phyloP scores from a whole-genome alignment of 2,329 filamentous ascomycete species.

The Hymenoscyphus scutula region DNA sequence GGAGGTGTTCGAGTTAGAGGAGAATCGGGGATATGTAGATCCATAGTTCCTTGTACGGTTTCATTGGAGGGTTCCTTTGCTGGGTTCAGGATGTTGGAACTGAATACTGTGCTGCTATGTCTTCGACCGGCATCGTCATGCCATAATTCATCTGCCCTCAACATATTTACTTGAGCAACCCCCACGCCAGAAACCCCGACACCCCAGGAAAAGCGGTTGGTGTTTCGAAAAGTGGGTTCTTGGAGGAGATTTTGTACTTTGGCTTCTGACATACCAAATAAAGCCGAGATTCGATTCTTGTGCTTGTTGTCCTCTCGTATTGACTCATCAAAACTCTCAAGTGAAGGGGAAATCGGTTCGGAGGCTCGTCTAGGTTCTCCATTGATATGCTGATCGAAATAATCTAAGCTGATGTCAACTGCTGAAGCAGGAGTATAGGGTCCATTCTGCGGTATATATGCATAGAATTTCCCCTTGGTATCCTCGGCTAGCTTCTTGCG shows the following conservation, averaged over 20 bases:
- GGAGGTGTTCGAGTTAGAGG: not conserved
- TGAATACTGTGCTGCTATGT: not conserved
- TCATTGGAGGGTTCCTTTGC: not conserved
- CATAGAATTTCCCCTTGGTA: conserved; percentile 46
- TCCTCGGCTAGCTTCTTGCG: conserved; percentile 52
- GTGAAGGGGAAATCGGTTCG: not conserved
- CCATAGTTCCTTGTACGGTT: not conserved
- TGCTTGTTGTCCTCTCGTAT: not conserved
- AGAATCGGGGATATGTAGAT: not conserved
- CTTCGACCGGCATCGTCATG: not conserved
- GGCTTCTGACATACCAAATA: conserved; percentile 18
- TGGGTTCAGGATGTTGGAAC: not conserved
- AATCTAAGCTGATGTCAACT: not conserved
- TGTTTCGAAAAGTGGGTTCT: not conserved
- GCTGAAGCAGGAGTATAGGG: not conserved
- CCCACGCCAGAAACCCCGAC: too few species aligned
- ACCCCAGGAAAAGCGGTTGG: conserved; percentile 18
- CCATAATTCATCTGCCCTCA: conserved; percentile 25
- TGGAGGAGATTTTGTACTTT: not conserved
- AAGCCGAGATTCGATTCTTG: conserved; percentile 17
- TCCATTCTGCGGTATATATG: conserved; percentile 20
- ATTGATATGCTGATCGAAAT: not conserved
- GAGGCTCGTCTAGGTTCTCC: not conserved
- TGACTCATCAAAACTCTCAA: not conserved
- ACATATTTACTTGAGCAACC: conserved; percentile 22